Evolutionary conservation across 2,329 filamentous ascomycete genomes (phyloP), one percentile per base, ranked within the genome.

Genomic region (Trichoderma sp.): DNA sequence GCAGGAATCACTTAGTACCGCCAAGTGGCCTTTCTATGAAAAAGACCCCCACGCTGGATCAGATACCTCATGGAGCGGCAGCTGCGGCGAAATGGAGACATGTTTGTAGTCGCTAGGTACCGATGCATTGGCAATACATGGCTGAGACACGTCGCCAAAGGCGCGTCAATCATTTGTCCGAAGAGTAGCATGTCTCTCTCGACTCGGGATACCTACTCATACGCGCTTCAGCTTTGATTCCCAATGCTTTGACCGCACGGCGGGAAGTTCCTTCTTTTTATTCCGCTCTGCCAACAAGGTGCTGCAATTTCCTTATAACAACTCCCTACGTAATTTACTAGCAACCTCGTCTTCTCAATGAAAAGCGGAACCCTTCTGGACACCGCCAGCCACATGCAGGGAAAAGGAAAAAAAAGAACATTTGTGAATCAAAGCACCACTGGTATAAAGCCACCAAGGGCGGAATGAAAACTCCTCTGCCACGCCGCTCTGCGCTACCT

Each of bases 41-140:
- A 30, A 34, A 60, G 56, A 64, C 71, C 71, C 71, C 71, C 71
- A 72, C 71, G 71, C 51, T 61, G 24, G 53, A 71, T 43, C 39
- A 67, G 70, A 72, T 66, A 66, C 70, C 57, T 24, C 43, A 68
- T 28, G 56, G 62, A 67, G 70, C 63, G 53, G 43, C 57, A 51
- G 64, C 64, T 62, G 60, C 43, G 65, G 56, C 65, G 43, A 58
- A 24, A 68, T 64, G 70, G 53, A 47, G 62, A 34, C 36, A 39
- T 26, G 32, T 32, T 43, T 57, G 34, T 60, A 32, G 28, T 15
- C 39, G 70, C 70, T 66, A 61, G 62, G 63, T 72, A 72, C 39
- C 32, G 47, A 72, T 71, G 70, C 62, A 61, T 71, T 47, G 66
- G 26, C 56, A 28, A 34, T 62, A 66, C 70, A 67, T 67, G 60